Conservation (phyloP, 257 asterid genomes). For the Oldenlandia corymbosa region DNA sequence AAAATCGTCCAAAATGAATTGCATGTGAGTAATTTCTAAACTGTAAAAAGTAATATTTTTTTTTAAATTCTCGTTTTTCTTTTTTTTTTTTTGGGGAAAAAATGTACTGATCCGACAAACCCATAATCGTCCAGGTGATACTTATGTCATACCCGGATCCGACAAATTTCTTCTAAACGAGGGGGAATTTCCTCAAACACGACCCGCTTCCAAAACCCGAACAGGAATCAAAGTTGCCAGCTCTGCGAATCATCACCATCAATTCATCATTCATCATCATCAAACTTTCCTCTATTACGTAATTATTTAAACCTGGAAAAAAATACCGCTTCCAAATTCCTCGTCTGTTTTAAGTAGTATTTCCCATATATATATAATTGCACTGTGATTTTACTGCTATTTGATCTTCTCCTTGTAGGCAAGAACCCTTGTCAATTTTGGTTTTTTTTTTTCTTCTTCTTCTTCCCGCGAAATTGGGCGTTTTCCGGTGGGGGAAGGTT, state of each 20-base stretch:
- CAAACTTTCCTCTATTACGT: neutral
- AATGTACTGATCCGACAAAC: too few relatives aligned
- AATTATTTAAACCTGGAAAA: neutral
- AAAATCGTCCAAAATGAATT: too few relatives aligned
- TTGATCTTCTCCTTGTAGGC: neutral
- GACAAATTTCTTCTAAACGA: too few relatives aligned
- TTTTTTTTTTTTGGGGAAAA: too few relatives aligned
- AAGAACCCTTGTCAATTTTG: neutral
- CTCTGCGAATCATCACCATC: neutral
- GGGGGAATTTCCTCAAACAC: neutral
- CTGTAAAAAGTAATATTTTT: too few relatives aligned
- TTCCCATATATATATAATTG: neutral
- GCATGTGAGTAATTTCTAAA: too few relatives aligned
- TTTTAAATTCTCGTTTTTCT: too few relatives aligned
- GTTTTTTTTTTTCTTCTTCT: neutral
- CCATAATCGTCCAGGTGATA: too few relatives aligned
- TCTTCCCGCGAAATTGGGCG: neutral
- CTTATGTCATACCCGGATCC: too few relatives aligned
- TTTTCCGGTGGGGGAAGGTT: neutral
- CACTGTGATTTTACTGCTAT: neutral
- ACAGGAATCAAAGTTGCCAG: conserved; percentile 6
- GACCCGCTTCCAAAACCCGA: conserved; percentile 7
- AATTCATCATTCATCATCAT: neutral
- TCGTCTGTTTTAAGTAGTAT: neutral
- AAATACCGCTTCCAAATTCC: neutral